Evolutionary conservation across 1,139 yeast genomes (phyloP).

Genomic region (Saccharomyces hybrid): DNA sequence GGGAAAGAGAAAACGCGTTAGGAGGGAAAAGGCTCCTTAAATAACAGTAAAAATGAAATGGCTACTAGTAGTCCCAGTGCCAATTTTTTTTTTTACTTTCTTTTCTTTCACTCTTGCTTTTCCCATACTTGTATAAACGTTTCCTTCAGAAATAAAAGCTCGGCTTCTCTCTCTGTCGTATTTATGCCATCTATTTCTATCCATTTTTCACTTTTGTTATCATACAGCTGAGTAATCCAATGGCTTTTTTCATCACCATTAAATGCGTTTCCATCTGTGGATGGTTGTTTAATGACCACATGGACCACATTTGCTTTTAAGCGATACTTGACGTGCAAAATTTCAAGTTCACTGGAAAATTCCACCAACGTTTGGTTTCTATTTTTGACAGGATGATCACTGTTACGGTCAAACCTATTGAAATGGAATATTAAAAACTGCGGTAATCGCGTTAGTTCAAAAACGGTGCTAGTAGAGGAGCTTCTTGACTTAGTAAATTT

Average conservation of each 20-base stretch:
- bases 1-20: background rate
- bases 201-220: conserved; percentile 45
- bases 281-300: conserved; percentile 25
- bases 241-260: conserved; percentile 31
- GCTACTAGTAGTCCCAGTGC: background rate
- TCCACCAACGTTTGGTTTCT: conserved; percentile 60
- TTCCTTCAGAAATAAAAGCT: conserved; percentile 55
- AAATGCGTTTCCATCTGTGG: conserved; percentile 8
- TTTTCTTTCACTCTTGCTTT: conserved; percentile 12
- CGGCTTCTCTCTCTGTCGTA: conserved; percentile 44
- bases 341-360: conserved; percentile 39
- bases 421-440: conserved; percentile 47
- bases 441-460: conserved; percentile 41
- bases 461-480: conserved; percentile 13
- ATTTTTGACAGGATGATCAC: conserved; percentile 34
- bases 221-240: conserved; percentile 50
- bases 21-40: background rate
- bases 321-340: conserved; percentile 34
- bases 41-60: background rate
- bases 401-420: conserved; percentile 43
- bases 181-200: conserved; percentile 46
- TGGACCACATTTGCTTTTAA: conserved; percentile 48
- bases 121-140: conserved; percentile 67
- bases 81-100: background rate
- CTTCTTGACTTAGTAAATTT: conserved; percentile 38